These are phyloP conservation scores for Suhomyces coccinellae DNA, from an alignment of 1,139 yeast genomes.

Conservation along the genomic window DNA sequence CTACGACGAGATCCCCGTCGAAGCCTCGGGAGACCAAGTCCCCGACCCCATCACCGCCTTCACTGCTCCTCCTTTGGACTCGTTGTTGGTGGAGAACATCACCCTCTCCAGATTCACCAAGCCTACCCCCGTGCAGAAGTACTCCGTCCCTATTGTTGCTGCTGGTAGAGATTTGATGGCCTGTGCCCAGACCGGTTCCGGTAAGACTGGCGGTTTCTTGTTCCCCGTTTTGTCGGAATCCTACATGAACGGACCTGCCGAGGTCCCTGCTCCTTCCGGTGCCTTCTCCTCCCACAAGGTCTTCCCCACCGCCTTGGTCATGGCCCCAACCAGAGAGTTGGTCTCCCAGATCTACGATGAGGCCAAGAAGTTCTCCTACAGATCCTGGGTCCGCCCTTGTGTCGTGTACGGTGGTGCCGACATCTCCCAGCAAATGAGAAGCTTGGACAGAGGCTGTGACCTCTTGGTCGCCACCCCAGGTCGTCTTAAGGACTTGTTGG, in stretches of 20 bases:
- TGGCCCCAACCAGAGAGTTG: conserved; percentile 98
- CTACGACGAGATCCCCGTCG: conserved; percentile 98
- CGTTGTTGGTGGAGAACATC: conserved; percentile 83
- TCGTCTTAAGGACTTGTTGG: conserved; percentile 96
- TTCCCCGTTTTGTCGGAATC: conserved; percentile 97
- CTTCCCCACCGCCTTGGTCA: conserved; percentile 89
- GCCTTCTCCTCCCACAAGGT: conserved; percentile 74
- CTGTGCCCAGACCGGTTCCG: conserved; percentile 99
- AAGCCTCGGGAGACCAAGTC: conserved; percentile 92
- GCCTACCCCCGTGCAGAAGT: conserved; percentile 99
- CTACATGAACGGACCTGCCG: conserved; percentile 84
- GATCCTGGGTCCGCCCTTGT: conserved; percentile 96
- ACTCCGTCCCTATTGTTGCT: conserved; percentile 96
- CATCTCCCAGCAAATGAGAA: conserved; percentile 95
- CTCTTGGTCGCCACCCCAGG: conserved; percentile 98
- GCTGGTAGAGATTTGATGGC: conserved; percentile 98
- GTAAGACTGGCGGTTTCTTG: conserved; percentile 99
- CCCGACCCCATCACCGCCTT: conserved; percentile 91
- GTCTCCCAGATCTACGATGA: conserved; percentile 97
- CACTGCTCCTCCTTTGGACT: conserved; percentile 90
- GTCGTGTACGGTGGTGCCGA: conserved; percentile 99
- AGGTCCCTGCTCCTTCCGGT: conserved; percentile 53
- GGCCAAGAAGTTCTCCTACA: conserved; percentile 92
- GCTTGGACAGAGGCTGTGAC: conserved; percentile 91
- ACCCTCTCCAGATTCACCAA: conserved; percentile 83